Evolutionary conservation across 176 grass and related monocot species (phyloP).

Genomic region (Chrysopogon serrulatus): DNA sequence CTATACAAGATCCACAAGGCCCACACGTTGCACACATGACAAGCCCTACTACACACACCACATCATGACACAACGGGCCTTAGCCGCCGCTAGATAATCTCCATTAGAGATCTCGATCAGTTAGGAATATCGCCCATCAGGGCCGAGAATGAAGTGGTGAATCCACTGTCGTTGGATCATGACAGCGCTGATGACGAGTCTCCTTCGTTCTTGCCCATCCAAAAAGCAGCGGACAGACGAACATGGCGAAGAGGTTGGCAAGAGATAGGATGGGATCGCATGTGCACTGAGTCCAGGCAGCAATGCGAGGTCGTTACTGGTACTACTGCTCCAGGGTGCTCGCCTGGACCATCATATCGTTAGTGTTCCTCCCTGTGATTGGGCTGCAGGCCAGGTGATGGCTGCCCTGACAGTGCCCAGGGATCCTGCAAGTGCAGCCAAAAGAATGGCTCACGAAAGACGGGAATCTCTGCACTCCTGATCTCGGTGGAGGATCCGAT

Average conservation of each 20-base stretch:
- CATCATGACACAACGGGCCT: neutral
- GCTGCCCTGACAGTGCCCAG: neutral
- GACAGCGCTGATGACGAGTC: neutral
- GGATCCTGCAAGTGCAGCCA: neutral
- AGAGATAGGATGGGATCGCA: slow-evolving; percentile 30
- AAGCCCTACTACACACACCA: neutral
- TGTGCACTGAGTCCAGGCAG: neutral
- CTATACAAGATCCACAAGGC: neutral
- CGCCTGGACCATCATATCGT: neutral
- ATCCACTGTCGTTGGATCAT: slow-evolving; percentile 27
- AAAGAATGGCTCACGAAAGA: slow-evolving; percentile 29
- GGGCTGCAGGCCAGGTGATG: neutral
- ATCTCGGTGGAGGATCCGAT: neutral
- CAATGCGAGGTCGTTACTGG: neutral
- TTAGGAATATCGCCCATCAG: slow-evolving; percentile 7
- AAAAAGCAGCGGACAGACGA: neutral
- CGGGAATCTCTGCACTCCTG: slow-evolving; percentile 22
- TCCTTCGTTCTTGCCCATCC: neutral
- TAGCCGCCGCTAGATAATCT: neutral
- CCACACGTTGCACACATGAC: slow-evolving; percentile 4
- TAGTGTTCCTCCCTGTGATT: slow-evolving; percentile 17
- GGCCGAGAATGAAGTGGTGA: neutral
- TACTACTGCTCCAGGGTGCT: slow-evolving; percentile 1
- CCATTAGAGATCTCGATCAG: neutral
- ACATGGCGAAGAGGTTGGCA: neutral